Conservation (phyloP, 2,329 filamentous ascomycete genomes). For the Metarhizium rileyi region DNA sequence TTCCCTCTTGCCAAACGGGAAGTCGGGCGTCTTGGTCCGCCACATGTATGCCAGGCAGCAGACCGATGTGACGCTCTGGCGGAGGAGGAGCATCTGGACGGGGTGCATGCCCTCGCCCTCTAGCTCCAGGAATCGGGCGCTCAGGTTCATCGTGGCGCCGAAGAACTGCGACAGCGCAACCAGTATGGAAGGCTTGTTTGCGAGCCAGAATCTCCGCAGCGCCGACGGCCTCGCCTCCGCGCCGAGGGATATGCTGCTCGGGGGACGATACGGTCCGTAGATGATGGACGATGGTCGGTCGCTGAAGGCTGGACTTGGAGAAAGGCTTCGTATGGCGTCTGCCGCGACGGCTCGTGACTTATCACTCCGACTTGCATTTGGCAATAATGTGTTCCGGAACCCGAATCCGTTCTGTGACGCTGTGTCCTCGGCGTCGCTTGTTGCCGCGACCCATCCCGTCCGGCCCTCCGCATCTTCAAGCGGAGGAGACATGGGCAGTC, state of each 20-base stretch:
- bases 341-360: conserved; percentile 1
- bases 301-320: conserved; percentile 14
- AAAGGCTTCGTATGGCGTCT: conserved; percentile 8
- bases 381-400: conserved; percentile 2
- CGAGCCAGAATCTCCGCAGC: conserved; percentile 39
- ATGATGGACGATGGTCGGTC: conserved; percentile 11
- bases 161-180: conserved; percentile 73
- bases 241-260: background rate
- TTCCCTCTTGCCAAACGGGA: conserved; percentile 57
- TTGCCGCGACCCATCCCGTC: background rate
- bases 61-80: conserved; percentile 65
- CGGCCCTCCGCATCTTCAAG: background rate
- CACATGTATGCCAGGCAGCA: conserved; percentile 66
- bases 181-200: conserved; percentile 63
- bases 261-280: conserved; percentile 5
- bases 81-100: conserved; percentile 72
- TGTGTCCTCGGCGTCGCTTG: background rate
- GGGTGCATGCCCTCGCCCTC: conserved; percentile 67
- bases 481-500: background rate
- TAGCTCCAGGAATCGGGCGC: conserved; percentile 64
- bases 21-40: conserved; percentile 55
- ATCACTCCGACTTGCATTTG: background rate
- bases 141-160: conserved; percentile 76
- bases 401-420: background rate
- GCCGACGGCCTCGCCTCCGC: conserved; percentile 10